Conservation (phyloP, 306 rosid species). For the Acacia confusa region DNA sequence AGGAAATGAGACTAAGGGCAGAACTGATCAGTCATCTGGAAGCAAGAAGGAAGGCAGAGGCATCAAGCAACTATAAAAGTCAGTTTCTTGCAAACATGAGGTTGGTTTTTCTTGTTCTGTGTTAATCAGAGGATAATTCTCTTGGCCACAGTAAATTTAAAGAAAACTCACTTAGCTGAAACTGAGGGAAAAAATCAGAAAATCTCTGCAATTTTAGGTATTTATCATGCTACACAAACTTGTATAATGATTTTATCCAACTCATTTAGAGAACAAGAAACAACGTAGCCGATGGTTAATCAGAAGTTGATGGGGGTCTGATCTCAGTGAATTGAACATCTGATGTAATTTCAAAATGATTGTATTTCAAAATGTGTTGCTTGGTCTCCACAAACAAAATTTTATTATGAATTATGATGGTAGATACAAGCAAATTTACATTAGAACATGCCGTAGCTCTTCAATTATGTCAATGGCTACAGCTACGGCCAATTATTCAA, state of each 20-base stretch:
- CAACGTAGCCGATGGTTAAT: too few relatives aligned
- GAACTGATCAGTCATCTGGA: conserved; percentile 91
- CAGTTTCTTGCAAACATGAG: conserved; percentile 99
- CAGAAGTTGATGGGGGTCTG: too few relatives aligned
- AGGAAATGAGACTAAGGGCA: conserved; percentile 98
- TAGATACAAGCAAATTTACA: too few relatives aligned
- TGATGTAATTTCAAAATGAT: too few relatives aligned
- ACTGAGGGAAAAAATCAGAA: not conserved
- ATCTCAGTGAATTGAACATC: too few relatives aligned
- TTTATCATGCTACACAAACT: not conserved
- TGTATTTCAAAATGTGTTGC: too few relatives aligned
- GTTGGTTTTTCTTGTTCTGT: conserved; percentile 43
- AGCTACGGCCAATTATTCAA: too few relatives aligned
- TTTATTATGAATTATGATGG: too few relatives aligned
- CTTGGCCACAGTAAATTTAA: not conserved
- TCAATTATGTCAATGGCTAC: too few relatives aligned
- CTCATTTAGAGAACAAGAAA: not conserved
- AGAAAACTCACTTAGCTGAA: not conserved
- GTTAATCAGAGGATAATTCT: not conserved
- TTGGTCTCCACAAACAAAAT: too few relatives aligned
- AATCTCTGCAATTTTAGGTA: not conserved
- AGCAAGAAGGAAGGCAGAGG: conserved; percentile 99
- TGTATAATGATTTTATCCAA: not conserved
- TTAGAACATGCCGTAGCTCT: too few relatives aligned
- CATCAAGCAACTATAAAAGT: conserved; percentile 95